Evolutionary conservation across 768 basidiomycete genomes (phyloP), one percentile per base, ranked within the genome.

Genomic region (Xanthoconium stramineum): DNA sequence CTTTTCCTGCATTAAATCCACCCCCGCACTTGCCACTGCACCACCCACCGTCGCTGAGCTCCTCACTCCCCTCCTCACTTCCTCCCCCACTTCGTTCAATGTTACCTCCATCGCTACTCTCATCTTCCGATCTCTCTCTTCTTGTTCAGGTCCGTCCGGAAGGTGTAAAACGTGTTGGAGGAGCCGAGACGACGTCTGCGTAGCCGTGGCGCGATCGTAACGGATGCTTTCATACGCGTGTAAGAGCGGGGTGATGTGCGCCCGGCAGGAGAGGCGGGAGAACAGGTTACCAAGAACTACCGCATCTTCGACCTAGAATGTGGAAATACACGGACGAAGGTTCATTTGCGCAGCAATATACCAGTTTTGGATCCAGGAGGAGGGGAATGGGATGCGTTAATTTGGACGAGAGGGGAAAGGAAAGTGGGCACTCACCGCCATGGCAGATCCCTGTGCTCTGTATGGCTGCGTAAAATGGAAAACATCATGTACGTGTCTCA

Each of bases 101-200:
- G 76, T 77, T 0, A 61, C 63, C 35, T 70, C 74, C 77, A 79
- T 84, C 29, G 80, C 82, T 2, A 48, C 55, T 12, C 71, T 72
- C 82, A 86, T 84, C 17, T 73, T 69, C 5, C 60, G 65, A 55
- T 86, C 85, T 13, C 85, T 75, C 44, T 69, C 70, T 40, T 72
- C 67, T 56, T 85, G 84, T 33, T 75, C 77, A 2, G 77, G 75
- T 0, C 83, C 83, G 52, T 85, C 85, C 0, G 72, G 71, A 0
- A 83, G 66, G 61, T 86, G 84, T 66, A 85, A 85, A 40, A 78
- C 76, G 38, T 72, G 57, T 57, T 82, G 80, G 62, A 84, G 84
- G 30, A 78, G 59, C 1, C 79, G 74, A 5, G 81, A 77, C n/a
- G 77, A 74, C 0, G 64, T 62, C 60, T 86, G 84, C 1, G 80